These are phyloP conservation scores for Trichosporon sp. DNA, from an alignment of 1,284 basidiomycete genomes.

Conservation along the genomic window DNA sequence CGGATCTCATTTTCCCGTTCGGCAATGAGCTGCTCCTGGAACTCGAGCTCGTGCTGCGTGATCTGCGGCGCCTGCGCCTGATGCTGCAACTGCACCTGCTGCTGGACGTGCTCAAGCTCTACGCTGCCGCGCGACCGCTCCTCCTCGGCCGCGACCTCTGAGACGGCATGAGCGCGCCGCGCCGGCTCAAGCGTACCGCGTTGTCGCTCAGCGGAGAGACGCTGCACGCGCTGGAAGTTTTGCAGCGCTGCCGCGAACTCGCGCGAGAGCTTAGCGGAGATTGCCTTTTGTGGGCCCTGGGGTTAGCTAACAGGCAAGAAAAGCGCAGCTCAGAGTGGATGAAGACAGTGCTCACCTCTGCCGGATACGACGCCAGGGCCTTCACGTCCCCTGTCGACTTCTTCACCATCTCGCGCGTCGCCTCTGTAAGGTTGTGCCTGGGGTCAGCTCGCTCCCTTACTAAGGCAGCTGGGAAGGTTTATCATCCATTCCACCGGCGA, in stretches of 20 bases:
- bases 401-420: constrained; percentile 91
- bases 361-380: constrained; percentile 72
- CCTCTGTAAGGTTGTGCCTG: constrained; percentile 80
- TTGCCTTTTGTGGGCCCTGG: constrained; percentile 53
- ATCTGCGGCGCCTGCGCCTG: constrained; percentile 61
- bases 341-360: constrained; percentile 39
- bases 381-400: constrained; percentile 90
- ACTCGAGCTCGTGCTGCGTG: constrained; percentile 86
- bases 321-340: too few relatives aligned
- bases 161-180: constrained; percentile 47
- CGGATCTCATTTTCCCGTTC: constrained; percentile 94
- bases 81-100: constrained; percentile 44
- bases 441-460: constrained; percentile 3
- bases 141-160: constrained; percentile 38
- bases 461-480: not conserved
- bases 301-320: not conserved
- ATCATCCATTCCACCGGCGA: too few relatives aligned
- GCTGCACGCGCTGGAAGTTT: constrained; percentile 88
- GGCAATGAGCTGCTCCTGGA: constrained; percentile 93
- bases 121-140: constrained; percentile 43
- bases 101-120: constrained; percentile 51
- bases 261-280: constrained; percentile 84
- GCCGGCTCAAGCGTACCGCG: constrained; percentile 75
- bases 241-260: constrained; percentile 88
- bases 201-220: constrained; percentile 83